Percentiles rank a stretch among this genome's conserved stretches.
These are phyloP conservation scores for Yamadazyma epiphylla DNA, from an alignment of 1,139 yeast genomes.

Conservation along the genomic window DNA sequence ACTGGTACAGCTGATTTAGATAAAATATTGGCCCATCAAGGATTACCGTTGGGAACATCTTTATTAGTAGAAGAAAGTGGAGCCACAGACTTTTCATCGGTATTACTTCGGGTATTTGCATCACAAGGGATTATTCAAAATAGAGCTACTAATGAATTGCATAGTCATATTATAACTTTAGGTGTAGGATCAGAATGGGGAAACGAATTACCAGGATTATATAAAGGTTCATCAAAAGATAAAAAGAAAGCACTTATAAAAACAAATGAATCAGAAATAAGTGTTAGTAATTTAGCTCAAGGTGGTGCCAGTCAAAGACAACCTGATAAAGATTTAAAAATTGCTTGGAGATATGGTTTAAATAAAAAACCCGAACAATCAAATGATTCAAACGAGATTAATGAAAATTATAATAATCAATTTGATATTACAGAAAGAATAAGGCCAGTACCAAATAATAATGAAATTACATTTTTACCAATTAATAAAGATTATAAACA, in stretches of 20 bases:
- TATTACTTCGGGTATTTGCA: conserved; percentile 65
- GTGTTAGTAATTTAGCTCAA: conserved; percentile 60
- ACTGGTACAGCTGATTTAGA: conserved; percentile 79
- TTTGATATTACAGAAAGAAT: conserved; percentile 73
- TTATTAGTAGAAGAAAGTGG: conserved; percentile 79
- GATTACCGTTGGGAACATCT: conserved; percentile 75
- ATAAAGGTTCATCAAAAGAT: conserved; percentile 66
- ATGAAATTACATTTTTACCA: conserved; percentile 59
- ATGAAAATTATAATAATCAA: conserved; percentile 60
- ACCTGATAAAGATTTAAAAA: conserved; percentile 52
- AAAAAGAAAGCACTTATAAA: conserved; percentile 57
- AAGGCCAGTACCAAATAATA: conserved; percentile 59
- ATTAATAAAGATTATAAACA: conserved; percentile 18
- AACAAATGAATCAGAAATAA: conserved; percentile 58
- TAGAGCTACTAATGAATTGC: conserved; percentile 33
- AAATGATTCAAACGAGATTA: conserved; percentile 16
- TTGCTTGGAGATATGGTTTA: conserved; percentile 85
- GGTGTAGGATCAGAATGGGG: conserved; percentile 65
- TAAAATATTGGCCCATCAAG: conserved; percentile 72
- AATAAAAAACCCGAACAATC: conserved; percentile 33
- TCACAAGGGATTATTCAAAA: conserved; percentile 78
- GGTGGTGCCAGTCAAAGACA: conserved; percentile 11
- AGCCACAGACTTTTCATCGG: conserved; percentile 84
- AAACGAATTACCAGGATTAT: conserved; percentile 73
- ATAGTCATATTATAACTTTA: conserved; percentile 64